Conservation (phyloP, 106 monocot genomes). For the Posidonia australis region DNA sequence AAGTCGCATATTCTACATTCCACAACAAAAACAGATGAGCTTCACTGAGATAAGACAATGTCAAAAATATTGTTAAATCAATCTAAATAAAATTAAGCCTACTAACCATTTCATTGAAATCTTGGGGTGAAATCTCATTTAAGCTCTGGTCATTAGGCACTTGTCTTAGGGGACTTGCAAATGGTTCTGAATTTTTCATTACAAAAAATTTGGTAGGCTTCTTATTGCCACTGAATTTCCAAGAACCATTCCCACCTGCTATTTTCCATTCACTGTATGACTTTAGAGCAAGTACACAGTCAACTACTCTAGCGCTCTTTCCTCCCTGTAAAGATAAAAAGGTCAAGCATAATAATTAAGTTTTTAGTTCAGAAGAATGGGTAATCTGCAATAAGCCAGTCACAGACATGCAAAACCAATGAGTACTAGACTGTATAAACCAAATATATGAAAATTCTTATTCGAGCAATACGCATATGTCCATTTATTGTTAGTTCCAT, state of each 20-base stretch:
- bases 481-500: not conserved
- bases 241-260: conserved; percentile 45
- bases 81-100: conserved; percentile 4
- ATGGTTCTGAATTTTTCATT: conserved; percentile 64
- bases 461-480: not conserved
- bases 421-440: not conserved
- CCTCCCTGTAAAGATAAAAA: conserved; percentile 42
- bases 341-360: not conserved
- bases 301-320: conserved; percentile 64
- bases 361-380: not conserved
- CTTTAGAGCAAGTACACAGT: conserved; percentile 78
- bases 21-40: not conserved
- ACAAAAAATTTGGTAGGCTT: conserved; percentile 51
- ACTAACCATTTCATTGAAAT: conserved; percentile 64
- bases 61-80: not conserved
- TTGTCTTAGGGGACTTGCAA: conserved; percentile 35
- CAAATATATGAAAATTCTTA: not conserved
- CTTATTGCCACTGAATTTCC: conserved; percentile 46
- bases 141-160: conserved; percentile 31
- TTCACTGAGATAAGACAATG: not conserved
- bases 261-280: conserved; percentile 60
- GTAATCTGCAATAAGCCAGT: not conserved
- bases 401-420: not conserved
- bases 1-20: conserved; percentile 35
- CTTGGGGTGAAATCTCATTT: conserved; percentile 19